These are phyloP conservation scores for Hypoxylon subgilvum DNA, from an alignment of 495 filamentous ascomycete genomes.

Conservation along the genomic window DNA sequence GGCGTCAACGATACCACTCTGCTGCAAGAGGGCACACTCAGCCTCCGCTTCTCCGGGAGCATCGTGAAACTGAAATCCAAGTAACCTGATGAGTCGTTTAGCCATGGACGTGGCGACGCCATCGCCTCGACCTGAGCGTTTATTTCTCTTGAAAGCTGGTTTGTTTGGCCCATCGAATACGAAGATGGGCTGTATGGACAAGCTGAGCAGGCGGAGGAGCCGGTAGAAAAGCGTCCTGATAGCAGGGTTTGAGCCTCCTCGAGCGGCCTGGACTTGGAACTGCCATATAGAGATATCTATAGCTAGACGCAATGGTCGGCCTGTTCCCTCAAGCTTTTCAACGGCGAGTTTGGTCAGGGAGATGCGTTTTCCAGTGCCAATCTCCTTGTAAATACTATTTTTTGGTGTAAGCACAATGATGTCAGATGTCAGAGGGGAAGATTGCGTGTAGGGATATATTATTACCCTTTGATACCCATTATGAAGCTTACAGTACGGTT, in stretches of 20 bases:
- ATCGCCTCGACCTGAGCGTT: slow-evolving; percentile 59
- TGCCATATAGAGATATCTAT: slow-evolving; percentile 98
- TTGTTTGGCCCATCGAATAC: slow-evolving; percentile 94
- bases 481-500: slow-evolving; percentile 6
- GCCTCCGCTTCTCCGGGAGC: slow-evolving; percentile 97
- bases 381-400: slow-evolving; percentile 82
- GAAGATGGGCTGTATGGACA: slow-evolving; percentile 87
- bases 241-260: slow-evolving; percentile 89
- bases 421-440: neutral
- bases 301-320: slow-evolving; percentile 80
- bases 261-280: slow-evolving; percentile 86
- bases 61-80: slow-evolving; percentile 82
- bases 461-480: slow-evolving; percentile 70
- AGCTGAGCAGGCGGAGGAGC: slow-evolving; percentile 77
- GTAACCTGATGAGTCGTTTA: slow-evolving; percentile 80
- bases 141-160: slow-evolving; percentile 88
- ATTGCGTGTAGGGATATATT: neutral
- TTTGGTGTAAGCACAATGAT: slow-evolving; percentile 26
- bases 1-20: slow-evolving; percentile 85
- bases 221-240: slow-evolving; percentile 93
- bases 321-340: slow-evolving; percentile 70
- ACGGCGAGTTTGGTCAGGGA: slow-evolving; percentile 84
- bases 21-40: slow-evolving; percentile 88
- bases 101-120: slow-evolving; percentile 63
- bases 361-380: slow-evolving; percentile 78